phyloP scores from a whole-genome alignment of 2,329 filamentous ascomycete genomes.

The Pseudopyricularia javanii region DNA sequence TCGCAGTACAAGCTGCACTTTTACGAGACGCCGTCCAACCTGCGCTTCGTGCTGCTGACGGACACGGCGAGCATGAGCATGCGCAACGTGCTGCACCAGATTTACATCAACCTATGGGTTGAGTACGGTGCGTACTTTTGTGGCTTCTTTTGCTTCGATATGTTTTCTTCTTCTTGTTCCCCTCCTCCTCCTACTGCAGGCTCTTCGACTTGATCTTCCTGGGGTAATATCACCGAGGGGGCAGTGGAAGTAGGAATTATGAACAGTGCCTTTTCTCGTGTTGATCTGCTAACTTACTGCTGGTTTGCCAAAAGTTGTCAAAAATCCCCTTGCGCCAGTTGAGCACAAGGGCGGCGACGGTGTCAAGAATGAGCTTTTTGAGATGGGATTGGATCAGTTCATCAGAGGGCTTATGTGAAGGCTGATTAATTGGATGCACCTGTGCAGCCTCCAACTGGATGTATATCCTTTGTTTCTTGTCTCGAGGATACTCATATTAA shows the following conservation, averaged over 20 bases:
- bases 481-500: too few relatives aligned
- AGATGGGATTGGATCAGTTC: constrained; percentile 65
- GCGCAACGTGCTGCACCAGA: constrained; percentile 90
- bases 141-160: neutral
- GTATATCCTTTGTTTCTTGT: too few relatives aligned
- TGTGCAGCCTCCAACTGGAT: too few relatives aligned
- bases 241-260: neutral
- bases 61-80: constrained; percentile 83
- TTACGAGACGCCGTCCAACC: constrained; percentile 92
- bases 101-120: constrained; percentile 96
- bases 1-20: constrained; percentile 97
- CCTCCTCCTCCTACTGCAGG: neutral
- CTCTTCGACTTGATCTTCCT: too few relatives aligned
- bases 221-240: too few relatives aligned
- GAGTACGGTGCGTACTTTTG: constrained; percentile 61
- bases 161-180: neutral
- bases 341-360: constrained; percentile 57
- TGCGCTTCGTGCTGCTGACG: constrained; percentile 94
- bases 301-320: constrained; percentile 45
- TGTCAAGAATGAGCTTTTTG: constrained; percentile 61
- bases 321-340: constrained; percentile 56
- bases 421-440: neutral
- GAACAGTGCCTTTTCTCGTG: too few relatives aligned
- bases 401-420: constrained; percentile 51
- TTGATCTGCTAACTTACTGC: constrained; percentile 7